Conservation (phyloP, 371 early-diverging fungal species). For the Batrachochytrium dendrobatidis region DNA sequence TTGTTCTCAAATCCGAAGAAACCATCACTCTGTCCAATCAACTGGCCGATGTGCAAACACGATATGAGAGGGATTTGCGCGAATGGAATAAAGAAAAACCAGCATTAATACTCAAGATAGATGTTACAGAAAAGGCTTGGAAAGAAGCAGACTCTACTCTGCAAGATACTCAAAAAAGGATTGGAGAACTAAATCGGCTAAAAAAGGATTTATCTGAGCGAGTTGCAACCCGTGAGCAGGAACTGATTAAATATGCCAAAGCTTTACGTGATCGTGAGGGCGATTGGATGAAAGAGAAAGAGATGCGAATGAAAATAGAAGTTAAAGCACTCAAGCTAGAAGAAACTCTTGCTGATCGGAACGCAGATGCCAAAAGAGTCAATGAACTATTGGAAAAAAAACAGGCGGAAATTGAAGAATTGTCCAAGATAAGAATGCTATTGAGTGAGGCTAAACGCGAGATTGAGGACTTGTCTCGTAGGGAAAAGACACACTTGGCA, state of each 20-base stretch:
- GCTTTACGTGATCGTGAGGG: slow-evolving; percentile 27
- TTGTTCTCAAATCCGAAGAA: slow-evolving; percentile 31
- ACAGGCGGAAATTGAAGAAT: slow-evolving; percentile 19
- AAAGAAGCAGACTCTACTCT: slow-evolving; percentile 18
- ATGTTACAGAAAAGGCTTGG: slow-evolving; percentile 13
- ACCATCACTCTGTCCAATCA: slow-evolving; percentile 15
- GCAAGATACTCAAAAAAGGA: slow-evolving; percentile 16
- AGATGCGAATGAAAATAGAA: slow-evolving; percentile 32
- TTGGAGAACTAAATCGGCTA: slow-evolving; percentile 19
- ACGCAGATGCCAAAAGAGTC: slow-evolving; percentile 20
- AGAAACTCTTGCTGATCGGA: slow-evolving; percentile 23
- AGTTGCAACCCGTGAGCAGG: slow-evolving; percentile 21
- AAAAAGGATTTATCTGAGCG: slow-evolving; percentile 24
- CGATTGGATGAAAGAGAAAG: slow-evolving; percentile 30
- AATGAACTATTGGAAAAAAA: slow-evolving; percentile 15
- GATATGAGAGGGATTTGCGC: slow-evolving; percentile 10
- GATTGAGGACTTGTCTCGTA: slow-evolving; percentile 15
- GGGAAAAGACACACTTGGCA: slow-evolving; percentile 25
- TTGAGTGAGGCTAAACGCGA: slow-evolving; percentile 23
- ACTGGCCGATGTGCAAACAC: slow-evolving; percentile 17
- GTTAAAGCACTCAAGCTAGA: slow-evolving; percentile 31
- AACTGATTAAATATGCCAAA: slow-evolving; percentile 23
- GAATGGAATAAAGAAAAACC: slow-evolving; percentile 22
- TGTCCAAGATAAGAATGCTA: slow-evolving; percentile 9
- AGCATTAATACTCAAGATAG: slow-evolving; percentile 18